Base-by-base conservation (phyloP, 2,329 filamentous ascomycete species). In the Cordyceps farinosa region DNA sequence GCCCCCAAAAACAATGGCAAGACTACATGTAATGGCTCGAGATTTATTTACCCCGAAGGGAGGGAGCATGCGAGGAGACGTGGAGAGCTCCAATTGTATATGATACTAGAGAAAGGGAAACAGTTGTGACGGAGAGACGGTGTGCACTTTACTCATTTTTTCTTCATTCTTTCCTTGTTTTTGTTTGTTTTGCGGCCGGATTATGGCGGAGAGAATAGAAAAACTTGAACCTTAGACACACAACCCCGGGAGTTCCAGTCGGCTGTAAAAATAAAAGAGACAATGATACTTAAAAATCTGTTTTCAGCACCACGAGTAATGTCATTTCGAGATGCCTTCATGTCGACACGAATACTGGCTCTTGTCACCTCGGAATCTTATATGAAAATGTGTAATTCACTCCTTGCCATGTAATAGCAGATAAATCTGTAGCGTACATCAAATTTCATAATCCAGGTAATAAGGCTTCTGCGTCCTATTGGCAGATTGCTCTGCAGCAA, bases 61-160 rank as follows among this genome's bases (percentile, higher is more conserved):
- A 27, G 13, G 32, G 48, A n/a, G 51, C 30, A 30, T 47, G 54
- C 17, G 47, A 44, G 34, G 4, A 34, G 30, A 9, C 47, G 22
- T 63, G 67, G 67, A 65, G 61, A 68, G 66, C 42, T 64, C 66
- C 66, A 68, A 65, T 72, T 78, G 76, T 76, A 78, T 71, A 77
- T 76, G 74, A 73, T 76, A 72, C 68, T 70, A 63, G 69, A 22
- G 22, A 22, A 63, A 58, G 62, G 62, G 42, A 45, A 29, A 48
- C 51, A 56, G 36, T 22, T 40, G 34, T 54, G 52, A 9, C 38
- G 52, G 13, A 6, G 17, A 17, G 42, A 38, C 27, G 55, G 40
- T 13, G 22, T 38, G 47, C n/a, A 52, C 47, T 52, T 50, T n/a
- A 45, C 32, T 59, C 38, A 55, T 32, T 30, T 38, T 47, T 34